A percentile compares a stretch with the other conserved stretches of the same genome.
Evolutionary conservation across 2,329 filamentous ascomycete species (phyloP).

Genomic region (Aspergillus fumigatiaffinis): DNA sequence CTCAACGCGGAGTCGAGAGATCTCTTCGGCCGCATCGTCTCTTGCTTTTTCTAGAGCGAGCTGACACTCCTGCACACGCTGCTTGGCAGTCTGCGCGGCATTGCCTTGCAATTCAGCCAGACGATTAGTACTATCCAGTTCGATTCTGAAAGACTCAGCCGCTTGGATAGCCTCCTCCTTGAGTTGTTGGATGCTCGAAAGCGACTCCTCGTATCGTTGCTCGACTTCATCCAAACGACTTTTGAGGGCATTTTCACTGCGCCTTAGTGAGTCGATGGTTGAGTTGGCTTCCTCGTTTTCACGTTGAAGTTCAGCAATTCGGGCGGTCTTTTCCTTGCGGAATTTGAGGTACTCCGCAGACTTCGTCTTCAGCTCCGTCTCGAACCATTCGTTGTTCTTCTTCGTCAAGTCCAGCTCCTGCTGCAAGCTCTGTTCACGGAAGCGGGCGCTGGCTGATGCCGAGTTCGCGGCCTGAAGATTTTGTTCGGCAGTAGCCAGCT

Average conservation of each 20-base stretch:
- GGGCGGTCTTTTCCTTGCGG: slow-evolving; percentile 89
- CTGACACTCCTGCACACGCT: slow-evolving; percentile 57
- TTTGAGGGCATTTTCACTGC: slow-evolving; percentile 75
- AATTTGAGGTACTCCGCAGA: slow-evolving; percentile 81
- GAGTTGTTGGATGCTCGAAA: slow-evolving; percentile 77
- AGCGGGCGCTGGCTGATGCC: slow-evolving; percentile 74
- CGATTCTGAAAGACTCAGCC: slow-evolving; percentile 82
- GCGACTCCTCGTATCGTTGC: slow-evolving; percentile 78
- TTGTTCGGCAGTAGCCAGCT: slow-evolving; percentile 78
- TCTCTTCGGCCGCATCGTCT: slow-evolving; percentile 59
- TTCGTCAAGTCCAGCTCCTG: slow-evolving; percentile 87
- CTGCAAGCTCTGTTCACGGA: slow-evolving; percentile 82
- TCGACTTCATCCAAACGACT: slow-evolving; percentile 79
- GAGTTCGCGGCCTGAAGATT: slow-evolving; percentile 77
- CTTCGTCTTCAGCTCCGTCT: slow-evolving; percentile 87
- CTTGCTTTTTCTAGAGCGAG: slow-evolving; percentile 54
- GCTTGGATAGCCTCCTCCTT: slow-evolving; percentile 76
- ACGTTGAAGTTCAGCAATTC: slow-evolving; percentile 82
- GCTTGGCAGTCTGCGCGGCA: slow-evolving; percentile 56
- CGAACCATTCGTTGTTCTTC: slow-evolving; percentile 89
- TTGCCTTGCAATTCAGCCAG: slow-evolving; percentile 69
- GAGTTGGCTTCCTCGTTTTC: slow-evolving; percentile 80
- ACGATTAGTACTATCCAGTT: slow-evolving; percentile 75
- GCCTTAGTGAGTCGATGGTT: slow-evolving; percentile 70
- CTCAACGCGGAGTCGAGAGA: slow-evolving; percentile 51